A percentile compares a stretch with the other conserved stretches of the same genome.
Evolutionary conservation across 495 filamentous ascomycete genomes (phyloP).

Genomic region (Daldinia childiae): DNA sequence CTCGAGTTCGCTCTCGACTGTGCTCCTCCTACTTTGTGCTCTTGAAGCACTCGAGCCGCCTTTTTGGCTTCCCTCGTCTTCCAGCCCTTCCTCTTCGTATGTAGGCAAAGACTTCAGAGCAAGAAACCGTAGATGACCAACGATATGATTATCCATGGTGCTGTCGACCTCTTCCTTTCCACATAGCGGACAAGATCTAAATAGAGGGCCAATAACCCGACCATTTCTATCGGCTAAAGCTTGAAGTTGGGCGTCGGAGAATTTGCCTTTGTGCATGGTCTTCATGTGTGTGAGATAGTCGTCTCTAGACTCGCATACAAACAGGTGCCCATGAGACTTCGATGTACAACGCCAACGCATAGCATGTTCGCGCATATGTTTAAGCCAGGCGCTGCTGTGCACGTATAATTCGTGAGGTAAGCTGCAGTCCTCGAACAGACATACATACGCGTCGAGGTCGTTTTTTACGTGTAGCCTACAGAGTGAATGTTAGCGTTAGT

Average conservation of each 20-base stretch:
- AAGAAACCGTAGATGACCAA: constrained; percentile 10
- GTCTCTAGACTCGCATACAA: not conserved
- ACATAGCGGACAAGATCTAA: not conserved
- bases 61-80: not conserved
- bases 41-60: not conserved
- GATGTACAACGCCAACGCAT: not conserved
- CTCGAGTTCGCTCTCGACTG: not conserved
- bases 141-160: constrained; percentile 8
- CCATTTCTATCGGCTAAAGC: not conserved
- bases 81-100: not conserved
- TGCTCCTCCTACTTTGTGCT: not conserved
- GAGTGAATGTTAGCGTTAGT: not conserved
- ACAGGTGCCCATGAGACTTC: not conserved
- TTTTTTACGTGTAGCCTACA: not conserved
- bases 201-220: not conserved
- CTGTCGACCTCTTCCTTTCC: not conserved
- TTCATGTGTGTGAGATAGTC: not conserved
- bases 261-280: not conserved
- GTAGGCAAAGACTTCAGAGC: constrained; percentile 19
- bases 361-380: not conserved
- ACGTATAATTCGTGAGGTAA: not conserved
- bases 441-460: not conserved
- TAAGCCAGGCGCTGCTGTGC: not conserved
- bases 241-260: not conserved
- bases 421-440: not conserved